Base-by-base conservation (phyloP, 441 rosid genomes). In the Croton laevigatus region DNA sequence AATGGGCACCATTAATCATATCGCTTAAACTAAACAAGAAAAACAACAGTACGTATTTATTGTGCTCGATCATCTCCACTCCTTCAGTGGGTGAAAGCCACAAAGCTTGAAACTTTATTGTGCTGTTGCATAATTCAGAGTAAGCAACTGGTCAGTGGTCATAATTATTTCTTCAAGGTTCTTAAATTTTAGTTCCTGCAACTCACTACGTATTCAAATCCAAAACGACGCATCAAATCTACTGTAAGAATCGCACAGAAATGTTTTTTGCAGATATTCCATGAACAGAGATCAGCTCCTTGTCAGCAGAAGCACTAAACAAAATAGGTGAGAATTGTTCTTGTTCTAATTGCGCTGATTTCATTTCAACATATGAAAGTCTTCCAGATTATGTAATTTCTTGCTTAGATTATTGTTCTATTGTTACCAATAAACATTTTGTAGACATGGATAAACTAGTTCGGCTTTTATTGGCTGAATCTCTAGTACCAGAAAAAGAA, bases 401-500 rank as follows among this genome's bases (percentile, higher is more conserved):
- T 45, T 73, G 68, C 68, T 68, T 73, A 3, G 55, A 73, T 40
- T 73, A 52, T 32, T 67, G 44, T 61, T n/a, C 44, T 4, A 0
- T 74, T 3, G 23, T 68, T 11, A 44, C 22, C 8, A 20, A 42
- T 0, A 68, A 62, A 44, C 3, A 40, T 62, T 5, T 9, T 13
- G 23, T 68, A 11, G 40, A 62, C 4, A 68, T 12, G 45, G 69
- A 22, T 5, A 74, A 54, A 37, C 32, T 74, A 1, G 58, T 62
- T 34, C 46, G 72, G 68, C 72, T 74, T 61, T 34, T 74, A 22
- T 13, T 74, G 58, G 68, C 70, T 3, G 62, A 54, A 62, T 22
- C 32, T 27, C 32, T 68, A 5, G 4, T 68, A 32, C 63, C 19
- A 62, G 69, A 74, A 42, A 68, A 14, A 7, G 7, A 68, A 44